phyloP scores from a whole-genome alignment of 306 rosid genomes.

The Argentina anserina region DNA sequence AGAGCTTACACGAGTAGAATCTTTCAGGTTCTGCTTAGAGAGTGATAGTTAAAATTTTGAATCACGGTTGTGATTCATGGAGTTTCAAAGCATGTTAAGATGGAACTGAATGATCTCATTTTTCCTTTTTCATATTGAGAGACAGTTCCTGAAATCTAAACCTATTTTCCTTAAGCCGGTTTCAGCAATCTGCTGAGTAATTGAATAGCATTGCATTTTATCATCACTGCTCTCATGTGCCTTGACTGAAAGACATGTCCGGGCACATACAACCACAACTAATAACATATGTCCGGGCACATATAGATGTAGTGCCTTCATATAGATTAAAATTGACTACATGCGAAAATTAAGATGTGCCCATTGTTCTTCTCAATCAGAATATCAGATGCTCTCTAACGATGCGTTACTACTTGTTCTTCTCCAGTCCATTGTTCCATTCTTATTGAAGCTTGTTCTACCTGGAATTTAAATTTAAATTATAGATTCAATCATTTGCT shows the following conservation, averaged over 20 bases:
- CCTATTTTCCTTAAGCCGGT: background rate
- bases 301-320: background rate
- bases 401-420: constrained; percentile 17
- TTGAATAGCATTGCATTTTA: background rate
- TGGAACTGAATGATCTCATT: too few species aligned
- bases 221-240: background rate
- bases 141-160: background rate
- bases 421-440: constrained; percentile 67
- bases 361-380: too few species aligned
- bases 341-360: too few species aligned
- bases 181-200: background rate
- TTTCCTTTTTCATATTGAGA: too few species aligned
- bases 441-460: constrained; percentile 70
- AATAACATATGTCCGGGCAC: background rate
- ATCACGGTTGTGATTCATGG: too few species aligned
- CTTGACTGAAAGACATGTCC: background rate
- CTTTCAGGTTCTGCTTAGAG: too few species aligned
- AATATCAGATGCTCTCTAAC: background rate
- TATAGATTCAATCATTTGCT: background rate
- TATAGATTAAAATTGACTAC: too few species aligned
- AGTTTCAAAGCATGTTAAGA: background rate
- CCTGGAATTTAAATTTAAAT: constrained; percentile 54
- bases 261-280: background rate
- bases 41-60: too few species aligned
- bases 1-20: background rate